A percentile compares a stretch with the other conserved stretches of the same genome.
These are phyloP conservation scores for Penicillium antarcticum DNA, from an alignment of 495 filamentous ascomycete genomes.

Conservation along the genomic window DNA sequence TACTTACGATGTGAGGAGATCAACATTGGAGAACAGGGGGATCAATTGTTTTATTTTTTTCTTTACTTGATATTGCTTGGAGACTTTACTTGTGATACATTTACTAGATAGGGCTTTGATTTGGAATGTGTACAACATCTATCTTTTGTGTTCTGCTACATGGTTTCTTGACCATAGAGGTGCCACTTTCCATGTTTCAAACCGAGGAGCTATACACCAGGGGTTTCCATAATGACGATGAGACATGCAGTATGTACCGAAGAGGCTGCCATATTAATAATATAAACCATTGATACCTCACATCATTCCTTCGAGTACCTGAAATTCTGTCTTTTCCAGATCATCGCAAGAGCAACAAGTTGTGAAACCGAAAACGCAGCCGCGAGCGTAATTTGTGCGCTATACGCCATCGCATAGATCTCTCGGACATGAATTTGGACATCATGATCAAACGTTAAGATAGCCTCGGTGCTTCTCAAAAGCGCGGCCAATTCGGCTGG, in stretches of 20 bases:
- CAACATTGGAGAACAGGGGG: not conserved
- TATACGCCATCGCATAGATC: slow-evolving; percentile 25
- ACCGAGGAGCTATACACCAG: too few species aligned
- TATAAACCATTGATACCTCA: too few species aligned
- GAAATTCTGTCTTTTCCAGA: slow-evolving; percentile 14
- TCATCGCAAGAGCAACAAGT: slow-evolving; percentile 9
- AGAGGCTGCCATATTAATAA: too few species aligned
- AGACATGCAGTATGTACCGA: too few species aligned
- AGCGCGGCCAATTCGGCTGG: slow-evolving; percentile 2
- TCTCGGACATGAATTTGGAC: slow-evolving; percentile 10
- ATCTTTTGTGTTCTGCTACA: not conserved
- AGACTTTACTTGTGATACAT: slow-evolving; percentile 7
- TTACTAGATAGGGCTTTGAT: not conserved
- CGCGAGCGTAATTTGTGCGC: slow-evolving; percentile 24
- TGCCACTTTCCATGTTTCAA: too few species aligned
- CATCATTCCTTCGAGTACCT: not conserved
- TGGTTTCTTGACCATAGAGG: not conserved
- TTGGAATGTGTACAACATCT: not conserved
- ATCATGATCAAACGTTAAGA: slow-evolving; percentile 8
- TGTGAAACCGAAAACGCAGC: slow-evolving; percentile 22
- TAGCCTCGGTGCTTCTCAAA: slow-evolving; percentile 9
- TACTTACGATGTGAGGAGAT: not conserved
- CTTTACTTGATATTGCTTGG: slow-evolving; percentile 9
- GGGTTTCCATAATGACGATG: too few species aligned
- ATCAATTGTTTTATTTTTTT: slow-evolving; percentile 4